phyloP scores from a whole-genome alignment of 805 yeast genomes.

The Wickerhamomyces kurtzmanii region DNA sequence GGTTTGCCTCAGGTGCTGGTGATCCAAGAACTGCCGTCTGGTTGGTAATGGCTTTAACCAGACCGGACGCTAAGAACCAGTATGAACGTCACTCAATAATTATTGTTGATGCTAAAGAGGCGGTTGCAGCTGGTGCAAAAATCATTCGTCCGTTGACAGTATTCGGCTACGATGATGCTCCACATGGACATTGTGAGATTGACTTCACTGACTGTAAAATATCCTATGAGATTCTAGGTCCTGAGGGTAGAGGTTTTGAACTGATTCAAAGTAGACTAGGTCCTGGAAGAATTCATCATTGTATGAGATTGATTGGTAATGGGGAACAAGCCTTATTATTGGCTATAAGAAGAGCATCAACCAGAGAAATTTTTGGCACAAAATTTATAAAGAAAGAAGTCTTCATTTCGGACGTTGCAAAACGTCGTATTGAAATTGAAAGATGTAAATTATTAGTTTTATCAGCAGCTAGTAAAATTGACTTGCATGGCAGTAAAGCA shows the following conservation, averaged over 20 bases:
- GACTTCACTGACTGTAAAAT: conserved; percentile 38
- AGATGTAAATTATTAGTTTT: conserved; percentile 44
- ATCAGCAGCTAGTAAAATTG: conserved; percentile 53
- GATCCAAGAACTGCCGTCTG: conserved; percentile 45
- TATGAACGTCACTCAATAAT: conserved; percentile 49
- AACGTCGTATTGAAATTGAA: conserved; percentile 42
- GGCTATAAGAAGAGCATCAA: conserved; percentile 40
- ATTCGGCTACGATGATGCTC: conserved; percentile 59
- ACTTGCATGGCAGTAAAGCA: conserved; percentile 39
- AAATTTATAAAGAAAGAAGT: conserved; percentile 39
- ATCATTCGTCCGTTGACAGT: conserved; percentile 41
- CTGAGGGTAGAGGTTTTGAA: conserved; percentile 53
- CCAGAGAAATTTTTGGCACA: conserved; percentile 42
- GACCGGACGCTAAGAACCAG: conserved; percentile 15
- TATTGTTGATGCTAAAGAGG: conserved; percentile 40
- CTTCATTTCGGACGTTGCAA: conserved; percentile 38
- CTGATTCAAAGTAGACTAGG: conserved; percentile 57
- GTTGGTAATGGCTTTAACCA: conserved; percentile 19
- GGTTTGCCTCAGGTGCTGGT: conserved; percentile 69
- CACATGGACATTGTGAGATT: conserved; percentile 63
- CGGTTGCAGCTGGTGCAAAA: conserved; percentile 38
- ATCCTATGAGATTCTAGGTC: conserved; percentile 28
- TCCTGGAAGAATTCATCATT: conserved; percentile 64
- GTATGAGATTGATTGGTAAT: conserved; percentile 55
- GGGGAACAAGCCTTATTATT: conserved; percentile 45